phyloP scores from a whole-genome alignment of 2,329 filamentous ascomycete genomes.

The Penicillium hesseltinei region DNA sequence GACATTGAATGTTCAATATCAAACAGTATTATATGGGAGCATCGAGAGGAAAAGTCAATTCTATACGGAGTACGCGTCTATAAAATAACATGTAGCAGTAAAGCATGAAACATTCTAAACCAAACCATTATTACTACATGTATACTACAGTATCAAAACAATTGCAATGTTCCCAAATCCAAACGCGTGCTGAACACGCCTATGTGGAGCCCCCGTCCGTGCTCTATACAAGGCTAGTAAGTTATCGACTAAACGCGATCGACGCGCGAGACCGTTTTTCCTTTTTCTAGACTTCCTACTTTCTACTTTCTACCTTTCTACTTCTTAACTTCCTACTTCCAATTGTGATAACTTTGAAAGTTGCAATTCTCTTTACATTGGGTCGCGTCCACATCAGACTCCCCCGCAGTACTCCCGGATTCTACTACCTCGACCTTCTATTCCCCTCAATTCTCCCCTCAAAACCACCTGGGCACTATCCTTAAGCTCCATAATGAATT shows the following conservation, averaged over 20 bases:
- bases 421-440: neutral
- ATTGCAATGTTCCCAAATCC: neutral
- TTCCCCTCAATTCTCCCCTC: conserved; percentile 1
- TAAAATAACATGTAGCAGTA: neutral
- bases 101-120: neutral
- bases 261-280: conserved; percentile 25
- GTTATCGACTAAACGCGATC: conserved; percentile 27
- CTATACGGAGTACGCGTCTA: neutral
- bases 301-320: neutral
- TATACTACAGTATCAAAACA: neutral
- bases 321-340: neutral
- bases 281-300: conserved; percentile 2
- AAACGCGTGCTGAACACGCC: conserved; percentile 28
- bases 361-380: neutral
- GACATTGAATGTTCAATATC: neutral
- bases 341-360: neutral
- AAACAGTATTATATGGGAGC: too few relatives aligned
- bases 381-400: neutral
- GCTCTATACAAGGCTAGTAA: conserved; percentile 29
- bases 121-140: too few relatives aligned
- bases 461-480: neutral
- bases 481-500: conserved; percentile 22
- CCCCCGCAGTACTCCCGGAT: neutral
- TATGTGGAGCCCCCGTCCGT: conserved; percentile 25
- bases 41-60: neutral